A percentile compares a stretch with the other conserved stretches of the same genome.
Conservation (phyloP, 2,329 filamentous ascomycete species). For the Colletotrichum cordylinicola region DNA sequence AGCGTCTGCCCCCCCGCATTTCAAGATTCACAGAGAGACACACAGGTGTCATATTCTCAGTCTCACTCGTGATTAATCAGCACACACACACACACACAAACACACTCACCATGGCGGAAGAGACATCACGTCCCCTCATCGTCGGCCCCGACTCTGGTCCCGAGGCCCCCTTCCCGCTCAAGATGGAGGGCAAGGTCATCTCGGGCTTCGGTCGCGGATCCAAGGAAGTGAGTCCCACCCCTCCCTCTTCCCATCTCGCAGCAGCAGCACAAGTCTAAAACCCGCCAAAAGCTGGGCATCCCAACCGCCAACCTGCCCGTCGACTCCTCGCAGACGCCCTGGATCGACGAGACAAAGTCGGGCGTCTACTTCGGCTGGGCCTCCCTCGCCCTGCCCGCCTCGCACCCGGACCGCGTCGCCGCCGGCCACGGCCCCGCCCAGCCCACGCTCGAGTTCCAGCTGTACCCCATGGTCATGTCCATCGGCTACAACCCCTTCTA, state of each 20-base stretch:
- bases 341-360: constrained; percentile 69
- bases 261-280: neutral
- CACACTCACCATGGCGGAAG: neutral
- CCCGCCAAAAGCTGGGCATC: constrained; percentile 76
- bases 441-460: constrained; percentile 30
- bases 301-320: constrained; percentile 93
- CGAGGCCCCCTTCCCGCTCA: constrained; percentile 79
- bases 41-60: neutral
- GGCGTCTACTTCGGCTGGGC: constrained; percentile 97
- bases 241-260: neutral
- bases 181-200: constrained; percentile 85
- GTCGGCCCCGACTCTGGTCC: constrained; percentile 79
- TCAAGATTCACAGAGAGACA: neutral
- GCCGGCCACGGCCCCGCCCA: constrained; percentile 26
- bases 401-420: constrained; percentile 47
- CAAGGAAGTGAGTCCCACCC: constrained; percentile 70
- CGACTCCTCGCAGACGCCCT: constrained; percentile 63
- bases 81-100: neutral
- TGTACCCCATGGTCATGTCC: constrained; percentile 90
- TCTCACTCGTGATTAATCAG: constrained; percentile 5
- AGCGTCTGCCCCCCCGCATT: neutral
- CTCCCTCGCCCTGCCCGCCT: constrained; percentile 65
- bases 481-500: constrained; percentile 99
- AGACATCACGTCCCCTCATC: constrained; percentile 64
- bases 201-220: constrained; percentile 93